Percentiles rank a stretch among this genome's conserved stretches.
phyloP scores from a whole-genome alignment of 495 filamentous ascomycete species.

The Xylaria flabelliformis region DNA sequence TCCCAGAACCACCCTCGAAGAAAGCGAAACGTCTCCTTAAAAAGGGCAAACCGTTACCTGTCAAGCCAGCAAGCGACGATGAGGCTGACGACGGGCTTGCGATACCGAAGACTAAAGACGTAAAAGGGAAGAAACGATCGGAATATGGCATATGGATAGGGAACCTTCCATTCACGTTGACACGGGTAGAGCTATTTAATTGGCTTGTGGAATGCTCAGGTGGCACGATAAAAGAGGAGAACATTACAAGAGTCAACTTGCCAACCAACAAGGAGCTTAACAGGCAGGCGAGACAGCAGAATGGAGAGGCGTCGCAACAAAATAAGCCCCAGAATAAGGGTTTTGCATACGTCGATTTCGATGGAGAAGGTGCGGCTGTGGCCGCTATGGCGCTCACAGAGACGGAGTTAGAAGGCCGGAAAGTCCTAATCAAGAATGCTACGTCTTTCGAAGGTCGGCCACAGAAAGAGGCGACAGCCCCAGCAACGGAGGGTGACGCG shows the following conservation, averaged over 20 bases:
- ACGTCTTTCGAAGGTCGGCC: constrained; percentile 83
- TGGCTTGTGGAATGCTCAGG: constrained; percentile 75
- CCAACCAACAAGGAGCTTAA: constrained; percentile 56
- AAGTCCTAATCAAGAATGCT: constrained; percentile 88
- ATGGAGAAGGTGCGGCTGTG: constrained; percentile 66
- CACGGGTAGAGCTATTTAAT: constrained; percentile 69
- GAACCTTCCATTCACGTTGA: constrained; percentile 84
- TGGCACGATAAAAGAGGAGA: constrained; percentile 66
- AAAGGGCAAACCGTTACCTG: constrained; percentile 66
- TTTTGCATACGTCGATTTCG: constrained; percentile 96
- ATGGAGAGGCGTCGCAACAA: constrained; percentile 43
- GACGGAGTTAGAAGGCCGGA: constrained; percentile 73
- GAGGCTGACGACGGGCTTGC: constrained; percentile 43
- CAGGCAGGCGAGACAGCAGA: constrained; percentile 41
- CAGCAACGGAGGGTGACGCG: constrained; percentile 20
- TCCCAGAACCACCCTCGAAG: constrained; percentile 92
- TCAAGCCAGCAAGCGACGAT: constrained; percentile 50
- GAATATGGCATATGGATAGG: constrained; percentile 93
- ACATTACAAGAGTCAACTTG: constrained; percentile 84
- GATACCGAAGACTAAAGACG: constrained; percentile 41
- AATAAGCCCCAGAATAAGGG: constrained; percentile 67
- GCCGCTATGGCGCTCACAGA: constrained; percentile 82
- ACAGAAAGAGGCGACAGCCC: constrained; percentile 49
- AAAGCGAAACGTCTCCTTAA: constrained; percentile 83
- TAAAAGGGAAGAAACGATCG: constrained; percentile 62